These are phyloP conservation scores for Parachaetomium inaequale DNA, from an alignment of 495 filamentous ascomycete species.

Conservation along the genomic window DNA sequence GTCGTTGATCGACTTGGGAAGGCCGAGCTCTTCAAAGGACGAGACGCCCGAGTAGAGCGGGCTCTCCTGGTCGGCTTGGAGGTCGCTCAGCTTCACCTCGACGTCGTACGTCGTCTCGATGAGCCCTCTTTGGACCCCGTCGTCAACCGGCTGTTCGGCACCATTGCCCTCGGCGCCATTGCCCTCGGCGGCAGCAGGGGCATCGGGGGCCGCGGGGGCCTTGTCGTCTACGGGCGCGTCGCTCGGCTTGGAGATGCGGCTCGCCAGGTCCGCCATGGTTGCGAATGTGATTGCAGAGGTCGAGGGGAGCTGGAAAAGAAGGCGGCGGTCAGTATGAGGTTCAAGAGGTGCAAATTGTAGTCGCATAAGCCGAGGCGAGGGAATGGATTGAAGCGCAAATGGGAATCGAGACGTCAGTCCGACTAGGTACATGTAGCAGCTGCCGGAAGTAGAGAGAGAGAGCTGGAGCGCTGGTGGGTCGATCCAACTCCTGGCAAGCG, in stretches of 20 bases:
- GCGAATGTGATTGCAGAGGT: constrained; percentile 9
- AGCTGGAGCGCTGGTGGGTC: no score
- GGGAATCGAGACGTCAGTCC: no score
- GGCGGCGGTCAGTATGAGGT: background rate
- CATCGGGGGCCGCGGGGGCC: background rate
- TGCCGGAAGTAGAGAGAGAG: no score
- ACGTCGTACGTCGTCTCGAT: constrained; percentile 74
- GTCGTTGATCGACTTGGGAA: constrained; percentile 53
- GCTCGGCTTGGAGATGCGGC: constrained; percentile 54
- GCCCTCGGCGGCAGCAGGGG: constrained; percentile 27
- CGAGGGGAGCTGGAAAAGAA: background rate
- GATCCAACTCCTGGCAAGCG: no score
- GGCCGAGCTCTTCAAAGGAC: constrained; percentile 78
- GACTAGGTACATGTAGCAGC: no score
- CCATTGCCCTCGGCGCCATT: constrained; percentile 22
- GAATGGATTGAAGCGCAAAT: no score
- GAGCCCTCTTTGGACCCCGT: constrained; percentile 46
- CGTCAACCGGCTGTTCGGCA: constrained; percentile 50
- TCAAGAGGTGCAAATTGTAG: background rate
- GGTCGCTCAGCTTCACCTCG: constrained; percentile 83
- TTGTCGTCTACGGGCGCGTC: constrained; percentile 23
- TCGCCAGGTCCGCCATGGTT: constrained; percentile 55
- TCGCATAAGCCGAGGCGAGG: no score
- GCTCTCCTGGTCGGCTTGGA: constrained; percentile 81
- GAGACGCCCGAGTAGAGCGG: constrained; percentile 75